Base-by-base conservation (phyloP, 257 asterid genomes). In the Euphrasia confusa region DNA sequence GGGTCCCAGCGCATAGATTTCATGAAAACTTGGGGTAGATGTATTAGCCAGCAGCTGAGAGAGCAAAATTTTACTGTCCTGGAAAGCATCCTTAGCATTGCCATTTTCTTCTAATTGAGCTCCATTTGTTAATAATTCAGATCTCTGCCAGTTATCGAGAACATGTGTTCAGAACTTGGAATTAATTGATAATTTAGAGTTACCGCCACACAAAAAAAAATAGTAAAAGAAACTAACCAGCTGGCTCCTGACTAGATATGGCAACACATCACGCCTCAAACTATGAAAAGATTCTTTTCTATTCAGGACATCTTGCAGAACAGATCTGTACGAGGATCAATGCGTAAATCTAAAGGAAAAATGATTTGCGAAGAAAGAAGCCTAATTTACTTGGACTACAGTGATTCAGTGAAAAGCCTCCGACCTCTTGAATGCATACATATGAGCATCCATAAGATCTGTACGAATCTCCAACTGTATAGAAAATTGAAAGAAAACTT, bases 361-460 rank as follows among this genome's bases (percentile, higher is more conserved):
- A 47, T 58, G 47, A 63, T 65, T 35, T 59, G 26, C 72, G 64
- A 15, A 15, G 45, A 68, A 54, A 50, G 50, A 68, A 68, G 63
- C 55, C 56, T 40, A 71, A 68, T 57, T 44, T 61, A 42, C 53
- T 54, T 4, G 58, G 64, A 77, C 74, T 64, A 61, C 18, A 63
- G 62, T 57, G 79, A 26, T 64, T 58, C 21, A 65, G 62, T 57
- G 78, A 26, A 30, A 59, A 78, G 68, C 55, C 67, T 74, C 88
- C 2, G 71, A 93, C 99, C 99, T 93, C 83, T 93, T 87, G 83
- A 93, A 89, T 57, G 99, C 97, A 78, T 93, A 93, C 90, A 89
- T 74, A 79, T 93, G 99, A 78, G 96, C 90, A 73, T 93, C 99
- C 97, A 93, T 87, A 57, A 93, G 87, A 83, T 93, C 99, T 47